Base-by-base conservation (phyloP, 495 filamentous ascomycete genomes). In the Hamigera avellanea region DNA sequence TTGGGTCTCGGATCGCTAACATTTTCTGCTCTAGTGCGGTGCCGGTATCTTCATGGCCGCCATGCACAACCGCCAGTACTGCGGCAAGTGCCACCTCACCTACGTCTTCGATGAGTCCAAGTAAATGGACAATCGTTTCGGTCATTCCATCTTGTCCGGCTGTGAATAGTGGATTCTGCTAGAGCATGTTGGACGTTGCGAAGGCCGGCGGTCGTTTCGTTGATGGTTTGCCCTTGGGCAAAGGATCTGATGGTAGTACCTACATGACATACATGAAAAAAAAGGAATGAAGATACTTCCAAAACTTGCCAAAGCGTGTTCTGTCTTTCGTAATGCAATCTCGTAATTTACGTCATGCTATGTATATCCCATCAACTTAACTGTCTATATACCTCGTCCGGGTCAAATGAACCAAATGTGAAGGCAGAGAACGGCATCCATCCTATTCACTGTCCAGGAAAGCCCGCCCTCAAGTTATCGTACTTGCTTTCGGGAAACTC, bases 41-140 rank as follows among this genome's bases (percentile, higher is more conserved):
- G 91, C 91, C 53, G 91, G 91, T 83, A 76, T 95, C 74, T 99
- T 99, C 84, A 99, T 99, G 91, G 91, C 91, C 63, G 86, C 89
- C 53, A 94, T 94, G 86, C 84, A 93, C 72, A 93, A 99, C 72
- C 85, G 91, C 56, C 93, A 99, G 65, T 99, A 99, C 80, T 99
- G 91, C 63, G 91, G 91, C 46, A 83, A 81, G 59, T 99, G 91
- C 81, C 91, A 99, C 75, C 78, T 96, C 42, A 99, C 91, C 72
- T 99, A 99, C 73, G 87, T 96, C 70, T 96, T 99, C 70, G 93
- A 96, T 66, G 82, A 87, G 73, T 70, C 69, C 53, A 73, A 74
- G 50, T 75, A 75, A 54, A 56, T 13, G 21, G 21, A 9, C 21
- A 23, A 23, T 23, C 21, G 4, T 5, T 23, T 9, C 4, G 9